Conservation (phyloP, 179 eudicot genomes). For the Beta macrorhiza region DNA sequence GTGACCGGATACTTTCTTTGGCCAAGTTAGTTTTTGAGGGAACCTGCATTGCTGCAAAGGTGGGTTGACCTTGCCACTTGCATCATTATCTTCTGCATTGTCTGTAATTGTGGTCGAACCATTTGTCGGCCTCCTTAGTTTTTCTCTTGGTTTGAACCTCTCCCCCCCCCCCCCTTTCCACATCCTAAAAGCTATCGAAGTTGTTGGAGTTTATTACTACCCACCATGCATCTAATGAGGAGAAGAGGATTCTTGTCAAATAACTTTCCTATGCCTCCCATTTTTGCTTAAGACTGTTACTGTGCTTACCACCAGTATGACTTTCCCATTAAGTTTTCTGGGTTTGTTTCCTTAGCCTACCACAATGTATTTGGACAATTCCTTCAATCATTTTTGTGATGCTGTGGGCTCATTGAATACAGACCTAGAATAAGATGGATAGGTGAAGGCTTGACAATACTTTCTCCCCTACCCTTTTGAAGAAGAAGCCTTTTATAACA, state of each 20-base stretch:
- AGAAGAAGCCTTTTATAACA: background rate
- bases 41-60: constrained; percentile 83
- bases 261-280: background rate
- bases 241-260: background rate
- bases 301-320: background rate
- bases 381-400: background rate
- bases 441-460: background rate
- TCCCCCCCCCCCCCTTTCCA: no score
- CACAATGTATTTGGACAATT: background rate
- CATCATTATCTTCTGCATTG: background rate
- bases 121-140: background rate
- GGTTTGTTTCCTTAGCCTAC: background rate
- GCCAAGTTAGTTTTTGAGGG: constrained; percentile 90
- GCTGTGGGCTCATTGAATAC: background rate
- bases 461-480: background rate
- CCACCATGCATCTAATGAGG: background rate
- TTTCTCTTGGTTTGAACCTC: no score
- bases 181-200: background rate
- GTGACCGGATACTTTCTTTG: constrained; percentile 71
- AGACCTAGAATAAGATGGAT: no score
- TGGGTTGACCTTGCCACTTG: constrained; percentile 28
- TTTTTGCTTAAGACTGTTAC: background rate
- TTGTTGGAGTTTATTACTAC: background rate
- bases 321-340: background rate
- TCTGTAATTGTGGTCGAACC: background rate